Conservation (phyloP, 23 red algal species). For the Pyropia haitanensis region DNA sequence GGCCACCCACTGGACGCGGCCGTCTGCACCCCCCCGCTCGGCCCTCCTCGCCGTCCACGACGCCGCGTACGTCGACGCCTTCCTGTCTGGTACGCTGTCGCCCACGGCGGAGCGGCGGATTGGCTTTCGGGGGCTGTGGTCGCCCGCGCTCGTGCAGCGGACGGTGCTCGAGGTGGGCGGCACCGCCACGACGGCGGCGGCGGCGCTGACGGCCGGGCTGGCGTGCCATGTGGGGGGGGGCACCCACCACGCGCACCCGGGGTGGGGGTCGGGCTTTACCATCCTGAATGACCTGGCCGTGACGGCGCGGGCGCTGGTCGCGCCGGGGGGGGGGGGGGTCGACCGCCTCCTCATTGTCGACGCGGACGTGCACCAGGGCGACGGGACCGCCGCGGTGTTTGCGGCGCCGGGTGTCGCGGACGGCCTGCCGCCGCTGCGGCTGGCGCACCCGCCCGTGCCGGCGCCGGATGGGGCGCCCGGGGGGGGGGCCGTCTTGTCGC, state of each 20-base stretch:
- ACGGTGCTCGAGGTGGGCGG: conserved; percentile 19
- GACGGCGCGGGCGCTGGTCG: conserved; percentile 3
- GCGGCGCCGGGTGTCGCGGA: background rate
- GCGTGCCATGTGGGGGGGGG: conserved; percentile 13
- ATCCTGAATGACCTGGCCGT: conserved; percentile 36
- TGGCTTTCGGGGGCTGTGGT: background rate
- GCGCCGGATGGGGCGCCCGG: too few species aligned
- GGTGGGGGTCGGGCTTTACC: conserved; percentile 14
- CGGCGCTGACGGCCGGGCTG: background rate
- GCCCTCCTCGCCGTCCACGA: background rate
- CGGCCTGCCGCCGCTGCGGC: too few species aligned
- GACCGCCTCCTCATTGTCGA: conserved; percentile 27
- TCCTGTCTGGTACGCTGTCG: background rate
- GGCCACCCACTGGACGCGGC: background rate
- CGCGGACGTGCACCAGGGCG: conserved; percentile 59
- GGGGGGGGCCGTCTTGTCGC: too few species aligned
- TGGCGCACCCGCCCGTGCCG: too few species aligned
- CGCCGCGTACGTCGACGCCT: background rate
- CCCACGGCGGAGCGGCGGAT: background rate
- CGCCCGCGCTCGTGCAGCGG: background rate
- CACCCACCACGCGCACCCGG: conserved; percentile 34
- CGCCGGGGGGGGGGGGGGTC: background rate
- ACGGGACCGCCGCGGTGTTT: conserved; percentile 40
- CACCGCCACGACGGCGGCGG: background rate
- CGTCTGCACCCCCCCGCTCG: background rate